Conservation (phyloP, 129 eudicot species). For the Flaveria robusta region DNA sequence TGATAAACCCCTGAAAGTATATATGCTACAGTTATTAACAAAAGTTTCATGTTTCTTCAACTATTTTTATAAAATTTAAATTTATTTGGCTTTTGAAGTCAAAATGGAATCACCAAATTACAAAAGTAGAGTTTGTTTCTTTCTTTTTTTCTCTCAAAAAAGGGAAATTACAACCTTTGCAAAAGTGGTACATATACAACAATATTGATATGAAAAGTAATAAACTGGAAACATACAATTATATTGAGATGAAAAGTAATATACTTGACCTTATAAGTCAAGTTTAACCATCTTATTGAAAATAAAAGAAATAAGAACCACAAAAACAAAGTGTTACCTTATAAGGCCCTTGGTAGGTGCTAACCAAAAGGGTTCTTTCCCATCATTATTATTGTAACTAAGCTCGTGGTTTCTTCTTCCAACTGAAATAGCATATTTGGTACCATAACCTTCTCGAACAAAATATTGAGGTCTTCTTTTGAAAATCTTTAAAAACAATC, state of each 20-base stretch:
- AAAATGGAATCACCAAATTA: constrained; percentile 6
- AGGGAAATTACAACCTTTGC: constrained; percentile 1
- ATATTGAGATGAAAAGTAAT: constrained; percentile 2
- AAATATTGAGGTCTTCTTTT: constrained; percentile 24
- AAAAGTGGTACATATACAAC: background rate
- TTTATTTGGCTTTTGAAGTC: background rate
- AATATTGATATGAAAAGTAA: constrained; percentile 2
- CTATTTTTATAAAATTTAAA: background rate
- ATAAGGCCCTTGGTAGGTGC: constrained; percentile 30
- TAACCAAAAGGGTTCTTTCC: constrained; percentile 53
- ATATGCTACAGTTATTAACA: constrained; percentile 9
- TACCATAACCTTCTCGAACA: constrained; percentile 26
- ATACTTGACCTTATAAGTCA: background rate
- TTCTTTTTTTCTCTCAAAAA: constrained; percentile 3
- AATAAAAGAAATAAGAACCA: background rate
- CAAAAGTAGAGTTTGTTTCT: background rate
- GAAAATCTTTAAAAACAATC: constrained; percentile 34
- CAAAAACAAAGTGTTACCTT: constrained; percentile 12
- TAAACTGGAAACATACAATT: background rate
- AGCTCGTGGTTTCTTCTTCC: constrained; percentile 47
- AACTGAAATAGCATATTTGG: constrained; percentile 36
- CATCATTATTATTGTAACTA: constrained; percentile 43
- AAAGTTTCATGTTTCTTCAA: constrained; percentile 2
- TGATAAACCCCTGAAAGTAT: constrained; percentile 51
- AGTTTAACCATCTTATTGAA: too few species aligned